Evolutionary conservation across 2,329 filamentous ascomycete species (phyloP).

Genomic region (Amauroascus verrucosus): DNA sequence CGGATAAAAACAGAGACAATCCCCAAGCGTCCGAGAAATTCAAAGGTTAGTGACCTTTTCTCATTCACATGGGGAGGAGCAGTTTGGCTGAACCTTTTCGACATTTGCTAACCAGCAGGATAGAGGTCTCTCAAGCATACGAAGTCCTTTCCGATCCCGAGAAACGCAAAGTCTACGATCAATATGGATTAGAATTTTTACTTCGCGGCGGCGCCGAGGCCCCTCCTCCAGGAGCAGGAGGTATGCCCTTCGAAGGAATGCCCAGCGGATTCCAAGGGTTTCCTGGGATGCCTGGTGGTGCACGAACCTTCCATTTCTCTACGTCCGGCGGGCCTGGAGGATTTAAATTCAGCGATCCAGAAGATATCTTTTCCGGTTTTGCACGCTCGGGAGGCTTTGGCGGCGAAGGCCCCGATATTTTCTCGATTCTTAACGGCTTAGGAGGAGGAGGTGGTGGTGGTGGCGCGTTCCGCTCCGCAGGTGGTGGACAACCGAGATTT

Average conservation of each 20-base stretch:
- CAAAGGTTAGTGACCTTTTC: conserved; percentile 50
- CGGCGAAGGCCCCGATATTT: conserved; percentile 48
- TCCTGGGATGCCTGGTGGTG: conserved; percentile 39
- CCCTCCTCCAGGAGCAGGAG: conserved; percentile 45
- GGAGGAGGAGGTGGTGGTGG: conserved; percentile 33
- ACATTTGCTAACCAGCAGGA: conserved; percentile 14
- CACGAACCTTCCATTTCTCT: conserved; percentile 31
- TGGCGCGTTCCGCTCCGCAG: conserved; percentile 23
- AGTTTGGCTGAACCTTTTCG: conserved; percentile 2
- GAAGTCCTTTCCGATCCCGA: conserved; percentile 96
- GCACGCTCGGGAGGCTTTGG: conserved; percentile 49
- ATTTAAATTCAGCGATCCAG: conserved; percentile 75
- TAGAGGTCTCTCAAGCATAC: conserved; percentile 90
- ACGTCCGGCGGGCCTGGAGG: conserved; percentile 46
- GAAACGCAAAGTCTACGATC: conserved; percentile 91
- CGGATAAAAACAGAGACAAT: conserved; percentile 96
- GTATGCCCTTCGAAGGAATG: conserved; percentile 40
- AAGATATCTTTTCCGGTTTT: conserved; percentile 79
- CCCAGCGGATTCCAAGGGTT: conserved; percentile 36
- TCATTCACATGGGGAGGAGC: background rate
- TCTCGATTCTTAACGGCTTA: conserved; percentile 42
- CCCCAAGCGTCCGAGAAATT: conserved; percentile 81
- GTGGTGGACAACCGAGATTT: conserved; percentile 17
- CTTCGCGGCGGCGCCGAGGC: conserved; percentile 67
- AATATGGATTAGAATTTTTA: conserved; percentile 87